Base-by-base conservation (phyloP, 106 monocot genomes). In the Dendrobium nobile region DNA sequence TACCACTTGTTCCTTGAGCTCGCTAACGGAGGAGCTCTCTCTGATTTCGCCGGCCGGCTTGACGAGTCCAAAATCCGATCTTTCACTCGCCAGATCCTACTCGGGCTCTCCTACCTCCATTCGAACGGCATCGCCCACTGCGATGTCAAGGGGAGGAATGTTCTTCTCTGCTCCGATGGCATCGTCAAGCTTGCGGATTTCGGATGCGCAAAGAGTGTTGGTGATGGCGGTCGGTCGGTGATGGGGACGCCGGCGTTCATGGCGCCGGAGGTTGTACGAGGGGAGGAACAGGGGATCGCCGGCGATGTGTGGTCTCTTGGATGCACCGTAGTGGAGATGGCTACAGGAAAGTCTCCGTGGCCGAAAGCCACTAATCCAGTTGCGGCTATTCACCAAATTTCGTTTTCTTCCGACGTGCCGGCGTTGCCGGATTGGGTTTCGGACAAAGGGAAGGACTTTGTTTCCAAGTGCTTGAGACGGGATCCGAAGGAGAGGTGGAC, bases 291-390 rank as follows among this genome's bases (percentile, higher is more conserved):
- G 80, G 88, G 89, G 4, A 45, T 76, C 51, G 72, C 77, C n/a
- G 89, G 89, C 44, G 94, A 94, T 67, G 75, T 91, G 18, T 94
- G 94, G 94, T 85, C 94, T 2, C 82, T 91, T 8, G 94, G 91
- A 15, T 94, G 94, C 85, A 85, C 85, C 2, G 73, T 88, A 16
- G 54, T 91, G 15, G 94, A 94, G 85, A 94, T 91, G 94, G 84
- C 85, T 28, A 88, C 88, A 9, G 89, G 88, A 0, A 41, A 81
- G 2, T 56, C 82, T 2, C 91, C 91, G 19, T 91, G 89, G 89
- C 80, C 78, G 20, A 87, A 79, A 15, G 27, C 22, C 11, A 44
- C 47, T 4, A 83, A 82, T 72, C 82, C 84, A 7, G 31, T 88
- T 18, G 55, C 88, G 0, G 83, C 84, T 0, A 56, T 92, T 27